phyloP scores from a whole-genome alignment of 2,329 filamentous ascomycete species.

The Trichoderma guizhouense region DNA sequence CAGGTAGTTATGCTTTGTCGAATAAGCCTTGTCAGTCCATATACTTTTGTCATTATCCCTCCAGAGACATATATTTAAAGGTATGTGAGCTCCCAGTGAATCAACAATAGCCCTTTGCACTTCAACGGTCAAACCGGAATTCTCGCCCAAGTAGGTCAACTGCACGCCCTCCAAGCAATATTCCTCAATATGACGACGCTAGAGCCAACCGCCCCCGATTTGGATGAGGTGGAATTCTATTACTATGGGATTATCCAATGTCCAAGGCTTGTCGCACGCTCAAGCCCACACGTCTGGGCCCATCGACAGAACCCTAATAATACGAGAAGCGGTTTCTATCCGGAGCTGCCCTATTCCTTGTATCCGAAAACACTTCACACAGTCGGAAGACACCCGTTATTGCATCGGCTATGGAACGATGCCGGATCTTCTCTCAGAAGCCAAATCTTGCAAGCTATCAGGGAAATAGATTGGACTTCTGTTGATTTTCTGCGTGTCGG shows the following conservation, averaged over 20 bases:
- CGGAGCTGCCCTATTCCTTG: not conserved
- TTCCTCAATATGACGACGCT: not conserved
- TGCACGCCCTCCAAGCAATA: not conserved
- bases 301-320: not conserved
- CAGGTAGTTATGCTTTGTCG: no score
- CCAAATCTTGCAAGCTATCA: not conserved
- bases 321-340: not conserved
- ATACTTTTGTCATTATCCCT: no score
- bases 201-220: not conserved
- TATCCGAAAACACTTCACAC: not conserved
- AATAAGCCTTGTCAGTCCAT: no score
- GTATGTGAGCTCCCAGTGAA: accelerated
- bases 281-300: not conserved
- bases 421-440: not conserved
- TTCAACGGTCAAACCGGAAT: no score
- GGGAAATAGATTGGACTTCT: not conserved
- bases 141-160: no score
- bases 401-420: not conserved
- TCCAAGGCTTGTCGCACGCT: not conserved
- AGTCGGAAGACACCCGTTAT: not conserved
- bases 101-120: no score
- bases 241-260: not conserved
- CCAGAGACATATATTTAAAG: no score
- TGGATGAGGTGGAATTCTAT: not conserved
- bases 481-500: not conserved